Percentiles rank a stretch among this genome's conserved stretches.
These are phyloP conservation scores for Prunus yedoensis DNA, from an alignment of 331 rosid genomes.

Conservation along the genomic window DNA sequence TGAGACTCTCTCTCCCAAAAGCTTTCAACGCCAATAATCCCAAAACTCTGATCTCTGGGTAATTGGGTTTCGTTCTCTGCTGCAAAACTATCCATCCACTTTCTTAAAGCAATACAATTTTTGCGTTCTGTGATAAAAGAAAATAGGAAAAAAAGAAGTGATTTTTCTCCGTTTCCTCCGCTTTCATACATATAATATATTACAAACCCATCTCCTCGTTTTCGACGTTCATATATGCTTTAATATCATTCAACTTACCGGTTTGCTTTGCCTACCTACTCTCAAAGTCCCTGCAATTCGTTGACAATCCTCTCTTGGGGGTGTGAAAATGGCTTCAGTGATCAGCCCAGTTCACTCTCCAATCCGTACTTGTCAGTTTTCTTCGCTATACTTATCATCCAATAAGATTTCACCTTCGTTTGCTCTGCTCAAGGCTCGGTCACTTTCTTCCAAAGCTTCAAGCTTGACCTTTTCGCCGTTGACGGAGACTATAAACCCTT, in stretches of 20 bases:
- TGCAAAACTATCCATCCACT: neutral
- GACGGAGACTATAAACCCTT: conserved; percentile 28
- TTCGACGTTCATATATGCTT: conserved; percentile 23
- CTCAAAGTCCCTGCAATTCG: conserved; percentile 10
- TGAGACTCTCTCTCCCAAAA: neutral
- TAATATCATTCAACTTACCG: neutral
- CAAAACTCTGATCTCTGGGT: too few relatives aligned
- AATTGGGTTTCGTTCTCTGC: neutral
- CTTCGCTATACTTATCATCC: conserved; percentile 33
- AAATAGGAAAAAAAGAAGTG: neutral
- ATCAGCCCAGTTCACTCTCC: conserved; percentile 42
- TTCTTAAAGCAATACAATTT: neutral
- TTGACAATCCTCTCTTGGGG: neutral
- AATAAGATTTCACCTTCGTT: conserved; percentile 28
- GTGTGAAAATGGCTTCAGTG: conserved; percentile 44
- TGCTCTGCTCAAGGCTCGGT: conserved; percentile 30
- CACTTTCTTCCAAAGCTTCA: conserved; percentile 24
- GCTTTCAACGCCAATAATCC: neutral
- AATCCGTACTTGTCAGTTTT: conserved; percentile 27
- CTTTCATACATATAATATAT: conserved; percentile 11
- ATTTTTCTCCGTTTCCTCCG: conserved; percentile 29
- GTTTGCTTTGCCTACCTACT: conserved; percentile 3
- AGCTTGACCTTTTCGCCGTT: conserved; percentile 47
- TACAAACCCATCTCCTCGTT: conserved; percentile 26
- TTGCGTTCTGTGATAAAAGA: neutral